A percentile compares a stretch with the other conserved stretches of the same genome.
Evolutionary conservation across 768 basidiomycete genomes (phyloP).

Genomic region (button mushroom (Agaricus bisporus)): DNA sequence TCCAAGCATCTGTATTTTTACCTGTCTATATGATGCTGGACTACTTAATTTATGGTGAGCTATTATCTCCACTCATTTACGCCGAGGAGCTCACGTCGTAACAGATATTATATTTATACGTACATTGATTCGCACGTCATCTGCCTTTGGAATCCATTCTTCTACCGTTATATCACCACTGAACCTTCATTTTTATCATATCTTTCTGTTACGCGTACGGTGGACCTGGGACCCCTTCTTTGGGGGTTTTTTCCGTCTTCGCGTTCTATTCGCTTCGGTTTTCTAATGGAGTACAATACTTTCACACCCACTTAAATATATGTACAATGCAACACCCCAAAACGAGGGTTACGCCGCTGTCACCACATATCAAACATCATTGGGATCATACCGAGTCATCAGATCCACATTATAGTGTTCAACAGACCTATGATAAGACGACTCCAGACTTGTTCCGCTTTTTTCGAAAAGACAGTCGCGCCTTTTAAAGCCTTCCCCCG

Average conservation of each 20-base stretch:
- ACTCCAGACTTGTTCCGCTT: too few relatives aligned
- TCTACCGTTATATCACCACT: constrained; percentile 1
- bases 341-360: neutral
- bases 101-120: neutral
- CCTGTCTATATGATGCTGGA: neutral
- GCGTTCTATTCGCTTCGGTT: constrained; percentile 7
- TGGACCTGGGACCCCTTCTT: neutral
- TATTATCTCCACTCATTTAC: neutral
- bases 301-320: neutral
- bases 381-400: neutral
- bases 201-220: neutral
- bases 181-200: neutral
- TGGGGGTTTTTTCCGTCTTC: neutral
- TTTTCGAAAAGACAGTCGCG: too few relatives aligned
- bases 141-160: neutral
- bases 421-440: too few relatives aligned
- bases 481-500: too few relatives aligned
- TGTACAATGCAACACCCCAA: neutral
- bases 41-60: constrained; percentile 7
- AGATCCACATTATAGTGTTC: too few relatives aligned
- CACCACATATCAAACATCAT: neutral
- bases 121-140: neutral
- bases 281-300: neutral
- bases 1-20: neutral
- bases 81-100: neutral